These are phyloP conservation scores for Penicillium salamii DNA, from an alignment of 495 filamentous ascomycete genomes.

Conservation along the genomic window DNA sequence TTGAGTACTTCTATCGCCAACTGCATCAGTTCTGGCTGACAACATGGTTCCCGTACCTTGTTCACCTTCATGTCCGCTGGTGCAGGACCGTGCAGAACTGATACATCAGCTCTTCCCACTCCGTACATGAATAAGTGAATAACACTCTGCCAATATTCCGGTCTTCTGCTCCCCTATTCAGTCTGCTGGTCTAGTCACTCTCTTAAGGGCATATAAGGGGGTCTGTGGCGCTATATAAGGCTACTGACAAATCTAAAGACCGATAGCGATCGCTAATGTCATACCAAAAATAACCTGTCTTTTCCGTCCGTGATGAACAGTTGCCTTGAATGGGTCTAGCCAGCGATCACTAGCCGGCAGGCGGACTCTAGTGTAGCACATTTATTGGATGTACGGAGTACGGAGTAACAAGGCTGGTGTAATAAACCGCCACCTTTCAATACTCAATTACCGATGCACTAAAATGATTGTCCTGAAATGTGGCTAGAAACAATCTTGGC, in stretches of 20 bases:
- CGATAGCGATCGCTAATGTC: background rate
- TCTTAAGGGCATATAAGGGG: background rate
- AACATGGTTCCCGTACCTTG: conserved; percentile 6
- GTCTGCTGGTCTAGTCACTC: no score
- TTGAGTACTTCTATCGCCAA: background rate
- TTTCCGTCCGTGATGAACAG: background rate
- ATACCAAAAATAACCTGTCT: conserved; percentile 27
- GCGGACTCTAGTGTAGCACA: conserved; percentile 24
- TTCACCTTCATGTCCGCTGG: background rate
- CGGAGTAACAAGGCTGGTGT: background rate
- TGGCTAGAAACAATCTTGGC: conserved; percentile 10
- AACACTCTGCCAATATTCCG: no score
- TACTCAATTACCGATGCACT: conserved; percentile 1
- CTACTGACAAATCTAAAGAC: background rate
- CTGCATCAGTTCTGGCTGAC: background rate
- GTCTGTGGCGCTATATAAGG: background rate
- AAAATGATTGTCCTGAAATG: conserved; percentile 10
- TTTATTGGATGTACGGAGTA: conserved; percentile 16
- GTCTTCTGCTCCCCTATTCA: background rate
- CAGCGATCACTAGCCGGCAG: conserved; percentile 18
- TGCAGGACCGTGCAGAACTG: conserved; percentile 21
- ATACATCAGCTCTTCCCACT: conserved; percentile 25
- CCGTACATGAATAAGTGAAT: no score
- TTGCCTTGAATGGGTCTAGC: conserved; percentile 15
- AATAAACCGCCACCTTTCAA: conserved; percentile 15